Conservation (phyloP, 345 rosid species). For the Cardamine resedifolia region DNA sequence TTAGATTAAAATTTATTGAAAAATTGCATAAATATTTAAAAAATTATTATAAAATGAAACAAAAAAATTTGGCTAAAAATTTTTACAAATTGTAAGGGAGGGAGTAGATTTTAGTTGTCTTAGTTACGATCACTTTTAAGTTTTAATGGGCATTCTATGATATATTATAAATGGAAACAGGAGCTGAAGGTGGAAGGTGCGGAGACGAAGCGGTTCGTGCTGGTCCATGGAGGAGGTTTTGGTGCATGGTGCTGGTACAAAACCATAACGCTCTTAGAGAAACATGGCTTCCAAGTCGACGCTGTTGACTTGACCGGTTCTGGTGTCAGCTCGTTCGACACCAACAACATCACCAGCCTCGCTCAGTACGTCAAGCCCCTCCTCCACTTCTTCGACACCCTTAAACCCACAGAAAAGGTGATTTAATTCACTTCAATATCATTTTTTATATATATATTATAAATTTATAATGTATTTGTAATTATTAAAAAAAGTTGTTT, state of each 20-base stretch:
- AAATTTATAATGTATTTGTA: background rate
- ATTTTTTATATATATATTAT: no score
- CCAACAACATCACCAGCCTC: constrained; percentile 66
- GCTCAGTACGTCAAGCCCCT: constrained; percentile 88
- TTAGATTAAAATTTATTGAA: no score
- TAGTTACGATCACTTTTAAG: background rate
- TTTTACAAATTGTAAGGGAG: no score
- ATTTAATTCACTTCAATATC: background rate
- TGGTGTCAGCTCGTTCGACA: constrained; percentile 52
- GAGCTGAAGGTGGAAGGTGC: constrained; percentile 45
- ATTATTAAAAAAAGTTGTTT: background rate
- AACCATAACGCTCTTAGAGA: constrained; percentile 62
- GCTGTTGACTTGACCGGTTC: constrained; percentile 69
- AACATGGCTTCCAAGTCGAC: constrained; percentile 56
- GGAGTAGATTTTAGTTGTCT: background rate
- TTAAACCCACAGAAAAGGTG: constrained; percentile 81
- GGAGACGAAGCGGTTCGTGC: constrained; percentile 58
- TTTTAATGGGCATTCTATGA: background rate
- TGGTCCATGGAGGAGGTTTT: constrained; percentile 88
- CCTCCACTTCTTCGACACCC: constrained; percentile 69
- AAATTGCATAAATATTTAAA: no score
- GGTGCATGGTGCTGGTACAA: constrained; percentile 95
- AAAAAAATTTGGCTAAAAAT: no score
- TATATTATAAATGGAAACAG: constrained; percentile 18
- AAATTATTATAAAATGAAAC: no score